Evolutionary conservation across 169 alveolate genomes (phyloP).

Genomic region (Pseudocohnilembus persalinus): DNA sequence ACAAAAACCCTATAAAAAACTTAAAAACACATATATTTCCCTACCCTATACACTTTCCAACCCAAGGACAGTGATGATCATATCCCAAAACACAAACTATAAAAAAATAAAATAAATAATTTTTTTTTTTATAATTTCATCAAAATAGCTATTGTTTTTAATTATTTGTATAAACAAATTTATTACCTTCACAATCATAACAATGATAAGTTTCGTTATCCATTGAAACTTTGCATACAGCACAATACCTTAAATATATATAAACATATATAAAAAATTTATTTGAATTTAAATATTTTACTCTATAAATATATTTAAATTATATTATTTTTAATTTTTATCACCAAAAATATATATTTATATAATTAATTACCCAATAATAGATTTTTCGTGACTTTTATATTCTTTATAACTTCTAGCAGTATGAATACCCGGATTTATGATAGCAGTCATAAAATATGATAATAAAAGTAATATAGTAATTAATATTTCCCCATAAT

Average conservation of each 20-base stretch:
- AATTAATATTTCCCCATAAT: neutral
- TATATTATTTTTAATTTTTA: too few species aligned
- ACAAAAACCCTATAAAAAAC: slow-evolving; percentile 41
- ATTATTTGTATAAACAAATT: too few species aligned
- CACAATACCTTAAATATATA: neutral
- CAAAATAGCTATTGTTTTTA: too few species aligned
- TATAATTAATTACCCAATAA: too few species aligned
- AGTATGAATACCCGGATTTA: neutral
- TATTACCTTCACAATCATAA: neutral
- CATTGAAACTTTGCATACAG: neutral
- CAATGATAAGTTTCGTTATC: neutral
- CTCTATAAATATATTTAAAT: too few species aligned
- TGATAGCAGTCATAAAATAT: neutral
- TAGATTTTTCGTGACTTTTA: neutral
- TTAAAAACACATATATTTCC: slow-evolving; percentile 55
- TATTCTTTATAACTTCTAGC: neutral
- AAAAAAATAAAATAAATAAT: slow-evolving; percentile 20
- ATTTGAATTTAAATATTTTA: too few species aligned
- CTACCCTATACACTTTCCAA: slow-evolving; percentile 77
- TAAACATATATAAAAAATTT: too few species aligned
- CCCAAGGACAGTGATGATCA: slow-evolving; percentile 84
- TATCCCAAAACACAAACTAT: slow-evolving; percentile 52
- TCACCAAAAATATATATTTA: too few species aligned
- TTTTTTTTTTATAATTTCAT: too few species aligned
- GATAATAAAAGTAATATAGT: neutral